phyloP scores from a whole-genome alignment of 306 rosid genomes.

The Cucurbita moschata region DNA sequence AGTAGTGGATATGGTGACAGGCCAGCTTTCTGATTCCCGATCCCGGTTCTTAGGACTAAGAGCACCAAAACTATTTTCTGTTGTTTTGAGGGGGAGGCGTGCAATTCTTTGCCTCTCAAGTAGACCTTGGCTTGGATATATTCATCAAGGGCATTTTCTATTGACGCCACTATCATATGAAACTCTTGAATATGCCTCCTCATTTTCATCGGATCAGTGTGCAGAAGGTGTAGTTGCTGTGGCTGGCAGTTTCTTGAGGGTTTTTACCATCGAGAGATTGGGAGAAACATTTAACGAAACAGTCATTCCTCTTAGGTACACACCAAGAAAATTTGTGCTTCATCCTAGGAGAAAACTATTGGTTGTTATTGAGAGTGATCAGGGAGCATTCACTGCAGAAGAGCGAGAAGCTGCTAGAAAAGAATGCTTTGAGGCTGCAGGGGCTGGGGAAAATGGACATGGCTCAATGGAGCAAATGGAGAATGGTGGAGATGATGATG shows the following conservation, averaged over 20 bases:
- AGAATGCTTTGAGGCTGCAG: conserved; percentile 72
- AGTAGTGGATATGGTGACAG: conserved; percentile 98
- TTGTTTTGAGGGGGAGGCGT: conserved; percentile 64
- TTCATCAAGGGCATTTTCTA: conserved; percentile 92
- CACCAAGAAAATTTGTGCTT: conserved; percentile 89
- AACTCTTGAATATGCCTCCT: conserved; percentile 84
- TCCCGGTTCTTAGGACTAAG: conserved; percentile 91
- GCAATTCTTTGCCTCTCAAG: conserved; percentile 95
- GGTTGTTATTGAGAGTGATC: conserved; percentile 90
- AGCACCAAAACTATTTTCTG: conserved; percentile 81
- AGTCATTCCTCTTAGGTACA: conserved; percentile 89
- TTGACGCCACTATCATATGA: conserved; percentile 94
- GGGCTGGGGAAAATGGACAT: conserved; percentile 60
- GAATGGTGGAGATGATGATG: conserved; percentile 91
- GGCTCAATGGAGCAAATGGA: conserved; percentile 75
- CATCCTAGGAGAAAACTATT: conserved; percentile 68
- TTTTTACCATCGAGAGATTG: conserved; percentile 82
- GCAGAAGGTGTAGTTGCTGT: conserved; percentile 93
- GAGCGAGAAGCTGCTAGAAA: conserved; percentile 89
- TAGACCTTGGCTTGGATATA: conserved; percentile 98
- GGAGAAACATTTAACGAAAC: conserved; percentile 98
- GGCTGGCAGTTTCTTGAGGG: conserved; percentile 80
- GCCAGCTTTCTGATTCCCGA: conserved; percentile 90
- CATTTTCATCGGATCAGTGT: conserved; percentile 93
- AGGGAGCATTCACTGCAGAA: conserved; percentile 80